These are phyloP conservation scores for Penicillium turbatum DNA, from an alignment of 495 filamentous ascomycete genomes.

Conservation along the genomic window DNA sequence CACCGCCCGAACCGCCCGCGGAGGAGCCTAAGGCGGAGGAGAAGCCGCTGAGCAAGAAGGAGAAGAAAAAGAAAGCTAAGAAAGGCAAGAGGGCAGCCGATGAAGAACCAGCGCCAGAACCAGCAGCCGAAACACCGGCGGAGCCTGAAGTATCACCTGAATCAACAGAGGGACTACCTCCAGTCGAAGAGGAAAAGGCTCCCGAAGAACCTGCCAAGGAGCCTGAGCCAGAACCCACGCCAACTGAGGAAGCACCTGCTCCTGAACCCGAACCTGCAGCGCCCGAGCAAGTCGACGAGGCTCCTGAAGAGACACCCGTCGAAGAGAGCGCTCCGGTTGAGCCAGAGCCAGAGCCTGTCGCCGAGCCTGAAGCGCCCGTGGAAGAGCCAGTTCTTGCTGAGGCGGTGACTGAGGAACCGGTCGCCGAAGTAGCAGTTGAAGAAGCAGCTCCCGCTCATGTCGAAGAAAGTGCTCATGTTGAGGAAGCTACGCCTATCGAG, in stretches of 20 bases:
- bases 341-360: neutral
- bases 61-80: slow-evolving; percentile 9
- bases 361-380: neutral
- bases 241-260: neutral
- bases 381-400: slow-evolving; percentile 2
- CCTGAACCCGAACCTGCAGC: slow-evolving; percentile 12
- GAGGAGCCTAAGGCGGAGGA: neutral
- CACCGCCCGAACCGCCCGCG: neutral
- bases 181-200: slow-evolving; percentile 7
- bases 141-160: slow-evolving; percentile 1
- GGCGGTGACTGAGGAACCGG: slow-evolving; percentile 7
- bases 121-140: neutral
- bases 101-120: neutral
- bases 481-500: neutral
- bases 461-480: slow-evolving; percentile 2
- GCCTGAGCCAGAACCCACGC: neutral
- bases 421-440: slow-evolving; percentile 4
- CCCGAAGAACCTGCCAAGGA: slow-evolving; percentile 4
- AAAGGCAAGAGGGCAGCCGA: neutral
- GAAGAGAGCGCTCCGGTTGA: slow-evolving; percentile 9
- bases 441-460: neutral
- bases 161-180: neutral
- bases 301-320: slow-evolving; percentile 7
- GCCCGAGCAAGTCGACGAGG: slow-evolving; percentile 7
- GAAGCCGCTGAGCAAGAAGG: neutral